Conservation (phyloP, 345 rosid species). For the Heritiera fomes region DNA sequence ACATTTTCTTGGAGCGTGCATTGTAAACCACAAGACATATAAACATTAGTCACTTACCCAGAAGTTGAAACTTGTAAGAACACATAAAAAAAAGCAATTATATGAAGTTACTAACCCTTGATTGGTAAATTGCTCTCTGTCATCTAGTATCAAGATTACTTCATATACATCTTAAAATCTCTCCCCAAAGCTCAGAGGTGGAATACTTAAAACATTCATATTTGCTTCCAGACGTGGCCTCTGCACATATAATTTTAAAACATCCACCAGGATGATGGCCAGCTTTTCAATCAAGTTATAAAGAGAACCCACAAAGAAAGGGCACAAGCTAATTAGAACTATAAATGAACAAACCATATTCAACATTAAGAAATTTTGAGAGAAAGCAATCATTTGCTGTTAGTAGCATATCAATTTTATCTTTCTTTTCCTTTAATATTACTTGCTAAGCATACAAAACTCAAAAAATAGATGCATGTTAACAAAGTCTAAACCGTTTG, state of each 20-base stretch:
- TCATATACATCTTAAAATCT: constrained; percentile 75
- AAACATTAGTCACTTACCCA: not conserved
- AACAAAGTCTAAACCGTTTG: constrained; percentile 5
- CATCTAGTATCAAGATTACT: constrained; percentile 76
- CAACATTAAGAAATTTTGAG: not conserved
- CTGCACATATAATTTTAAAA: constrained; percentile 31
- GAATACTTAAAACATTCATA: constrained; percentile 44
- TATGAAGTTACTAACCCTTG: constrained; percentile 55
- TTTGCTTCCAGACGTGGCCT: constrained; percentile 37
- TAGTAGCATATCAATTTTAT: not conserved
- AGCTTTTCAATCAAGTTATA: constrained; percentile 13
- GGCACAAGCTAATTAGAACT: not conserved
- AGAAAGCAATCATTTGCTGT: not conserved
- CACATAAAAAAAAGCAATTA: constrained; percentile 12
- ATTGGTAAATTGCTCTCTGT: constrained; percentile 71
- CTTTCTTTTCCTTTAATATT: constrained; percentile 1
- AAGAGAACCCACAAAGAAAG: not conserved
- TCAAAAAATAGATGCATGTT: not conserved
- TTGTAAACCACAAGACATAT: constrained; percentile 38
- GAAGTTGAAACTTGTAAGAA: not conserved
- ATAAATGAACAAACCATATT: not conserved
- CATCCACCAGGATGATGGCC: constrained; percentile 15
- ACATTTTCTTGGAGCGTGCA: constrained; percentile 64
- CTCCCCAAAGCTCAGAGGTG: constrained; percentile 76
- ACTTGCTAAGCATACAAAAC: not conserved